A percentile compares a stretch with the other conserved stretches of the same genome.
Evolutionary conservation across 2,329 filamentous ascomycete species (phyloP).

Genomic region (Exserohilum rostratum): DNA sequence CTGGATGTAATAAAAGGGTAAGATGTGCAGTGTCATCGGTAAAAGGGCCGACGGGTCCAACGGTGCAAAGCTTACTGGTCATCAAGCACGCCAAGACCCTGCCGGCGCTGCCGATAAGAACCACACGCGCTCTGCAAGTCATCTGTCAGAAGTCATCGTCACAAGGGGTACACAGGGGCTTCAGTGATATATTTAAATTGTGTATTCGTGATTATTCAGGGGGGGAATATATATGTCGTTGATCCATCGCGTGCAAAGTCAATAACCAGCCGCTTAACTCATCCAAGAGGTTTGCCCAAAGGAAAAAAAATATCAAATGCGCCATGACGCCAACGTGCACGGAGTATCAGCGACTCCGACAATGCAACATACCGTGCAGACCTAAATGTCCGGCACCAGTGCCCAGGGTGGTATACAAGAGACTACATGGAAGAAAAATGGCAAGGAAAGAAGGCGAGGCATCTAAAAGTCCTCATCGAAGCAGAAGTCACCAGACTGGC

Average conservation of each 20-base stretch:
- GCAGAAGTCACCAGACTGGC: slow-evolving; percentile 73
- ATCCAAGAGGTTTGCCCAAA: slow-evolving; percentile 12
- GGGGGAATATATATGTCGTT: slow-evolving; percentile 17
- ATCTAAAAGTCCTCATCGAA: slow-evolving; percentile 97
- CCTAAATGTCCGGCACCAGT: slow-evolving; percentile 30
- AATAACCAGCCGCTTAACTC: slow-evolving; percentile 20
- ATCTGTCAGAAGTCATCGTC: not conserved
- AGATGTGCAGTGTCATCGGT: not conserved
- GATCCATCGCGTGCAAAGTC: slow-evolving; percentile 14
- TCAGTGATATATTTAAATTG: slow-evolving; percentile 1
- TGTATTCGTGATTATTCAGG: slow-evolving; percentile 28
- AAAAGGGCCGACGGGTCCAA: not conserved
- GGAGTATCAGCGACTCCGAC: slow-evolving; percentile 40
- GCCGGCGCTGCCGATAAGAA: not conserved
- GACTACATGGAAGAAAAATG: slow-evolving; percentile 28
- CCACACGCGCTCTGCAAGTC: not conserved
- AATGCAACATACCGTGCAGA: slow-evolving; percentile 39
- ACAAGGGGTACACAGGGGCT: not conserved
- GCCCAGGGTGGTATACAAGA: slow-evolving; percentile 31
- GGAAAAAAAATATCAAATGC: not conserved
- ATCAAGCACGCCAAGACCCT: slow-evolving; percentile 1
- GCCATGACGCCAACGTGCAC: slow-evolving; percentile 25
- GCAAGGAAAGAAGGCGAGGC: slow-evolving; percentile 21
- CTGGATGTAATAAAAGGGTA: not conserved
- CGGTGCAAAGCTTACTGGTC: slow-evolving; percentile 1